Evolutionary conservation across 2,329 filamentous ascomycete genomes (phyloP).

Genomic region (Ustilaginoidea virens): DNA sequence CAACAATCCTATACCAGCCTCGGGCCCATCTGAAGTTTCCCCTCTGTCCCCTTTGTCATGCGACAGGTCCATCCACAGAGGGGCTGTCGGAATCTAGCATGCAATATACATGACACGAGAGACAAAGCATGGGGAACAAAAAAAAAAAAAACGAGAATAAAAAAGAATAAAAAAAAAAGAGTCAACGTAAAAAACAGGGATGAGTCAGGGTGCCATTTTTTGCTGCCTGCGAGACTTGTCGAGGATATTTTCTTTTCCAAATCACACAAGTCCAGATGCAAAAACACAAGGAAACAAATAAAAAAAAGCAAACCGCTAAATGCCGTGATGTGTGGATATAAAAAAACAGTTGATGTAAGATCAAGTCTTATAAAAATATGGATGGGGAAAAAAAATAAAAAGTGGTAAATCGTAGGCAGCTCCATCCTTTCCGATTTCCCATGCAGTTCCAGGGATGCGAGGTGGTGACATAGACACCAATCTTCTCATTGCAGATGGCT

Average conservation of each 20-base stretch:
- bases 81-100: constrained; percentile 9
- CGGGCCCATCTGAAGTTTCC: constrained; percentile 1
- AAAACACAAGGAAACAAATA: constrained; percentile 11
- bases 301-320: constrained; percentile 26
- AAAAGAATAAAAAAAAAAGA: constrained; percentile 10
- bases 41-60: constrained; percentile 4
- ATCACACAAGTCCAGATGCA: constrained; percentile 9
- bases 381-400: too few species aligned
- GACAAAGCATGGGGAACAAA: constrained; percentile 11
- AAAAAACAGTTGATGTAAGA: neutral
- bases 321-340: constrained; percentile 22
- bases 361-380: neutral
- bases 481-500: constrained; percentile 24
- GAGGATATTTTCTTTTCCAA: constrained; percentile 13
- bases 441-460: too few species aligned
- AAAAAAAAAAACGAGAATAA: constrained; percentile 10
- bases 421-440: too few species aligned
- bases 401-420: too few species aligned
- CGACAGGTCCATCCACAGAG: constrained; percentile 3
- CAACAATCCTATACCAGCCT: constrained; percentile 2
- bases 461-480: too few species aligned
- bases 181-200: constrained; percentile 18
- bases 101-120: constrained; percentile 11
- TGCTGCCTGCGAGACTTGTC: constrained; percentile 23
- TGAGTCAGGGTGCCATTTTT: constrained; percentile 19